These are phyloP conservation scores for Chaetomium fimeti DNA, from an alignment of 495 filamentous ascomycete genomes.

Conservation along the genomic window DNA sequence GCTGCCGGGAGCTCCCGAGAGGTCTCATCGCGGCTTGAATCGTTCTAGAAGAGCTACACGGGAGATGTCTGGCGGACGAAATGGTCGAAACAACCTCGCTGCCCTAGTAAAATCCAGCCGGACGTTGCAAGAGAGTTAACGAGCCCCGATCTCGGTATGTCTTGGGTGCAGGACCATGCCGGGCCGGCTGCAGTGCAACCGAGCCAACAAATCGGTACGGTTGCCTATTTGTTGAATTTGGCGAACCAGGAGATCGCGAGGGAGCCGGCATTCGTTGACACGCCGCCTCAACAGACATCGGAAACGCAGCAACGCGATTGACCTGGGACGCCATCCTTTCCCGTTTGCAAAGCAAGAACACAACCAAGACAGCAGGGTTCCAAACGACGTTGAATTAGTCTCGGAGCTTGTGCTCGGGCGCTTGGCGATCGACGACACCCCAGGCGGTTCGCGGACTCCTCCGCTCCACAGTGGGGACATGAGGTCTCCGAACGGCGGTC, in stretches of 20 bases:
- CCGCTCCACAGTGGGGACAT: neutral
- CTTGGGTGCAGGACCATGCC: slow-evolving; percentile 5
- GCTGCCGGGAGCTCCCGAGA: slow-evolving; percentile 1
- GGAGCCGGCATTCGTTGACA: neutral
- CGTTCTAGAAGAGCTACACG: neutral
- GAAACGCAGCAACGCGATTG: neutral
- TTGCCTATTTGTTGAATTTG: slow-evolving; percentile 3
- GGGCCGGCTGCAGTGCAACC: slow-evolving; percentile 13
- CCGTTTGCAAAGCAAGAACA: neutral
- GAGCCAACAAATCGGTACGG: slow-evolving; percentile 7
- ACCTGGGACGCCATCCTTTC: neutral
- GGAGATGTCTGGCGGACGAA: neutral
- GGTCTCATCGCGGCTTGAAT: neutral
- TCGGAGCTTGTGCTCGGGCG: neutral
- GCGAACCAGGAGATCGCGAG: neutral
- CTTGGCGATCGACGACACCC: slow-evolving; percentile 4
- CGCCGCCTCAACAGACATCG: neutral
- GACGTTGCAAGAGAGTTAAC: slow-evolving; percentile 6
- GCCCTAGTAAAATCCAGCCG: neutral
- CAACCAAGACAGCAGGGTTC: neutral
- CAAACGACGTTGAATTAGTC: slow-evolving; percentile 11
- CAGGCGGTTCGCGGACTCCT: neutral
- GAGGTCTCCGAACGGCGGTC: neutral
- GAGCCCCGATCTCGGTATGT: slow-evolving; percentile 6
- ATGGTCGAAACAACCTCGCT: neutral